Evolutionary conservation across 169 alveolate genomes (phyloP).

Genomic region (Eimeria brunetti): DNA sequence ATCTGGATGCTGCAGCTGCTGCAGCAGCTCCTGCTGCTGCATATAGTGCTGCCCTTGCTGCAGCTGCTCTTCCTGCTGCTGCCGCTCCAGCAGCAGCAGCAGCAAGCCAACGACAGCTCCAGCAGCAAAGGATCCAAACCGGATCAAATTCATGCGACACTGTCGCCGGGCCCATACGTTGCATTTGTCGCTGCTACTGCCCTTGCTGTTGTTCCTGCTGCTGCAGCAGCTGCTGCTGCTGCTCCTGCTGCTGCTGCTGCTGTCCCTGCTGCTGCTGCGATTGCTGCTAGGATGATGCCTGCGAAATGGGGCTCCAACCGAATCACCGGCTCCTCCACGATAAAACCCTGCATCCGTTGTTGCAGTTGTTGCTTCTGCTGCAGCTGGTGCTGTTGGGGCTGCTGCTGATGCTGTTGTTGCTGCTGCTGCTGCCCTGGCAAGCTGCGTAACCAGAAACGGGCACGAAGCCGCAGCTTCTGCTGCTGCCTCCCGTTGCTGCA

Average conservation of each 20-base stretch:
- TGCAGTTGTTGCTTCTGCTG: neutral
- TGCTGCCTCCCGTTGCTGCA: constrained; percentile 33
- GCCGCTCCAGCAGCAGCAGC: constrained; percentile 65
- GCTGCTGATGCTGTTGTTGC: neutral
- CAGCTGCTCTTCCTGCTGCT: constrained; percentile 13
- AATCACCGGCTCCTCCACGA: neutral
- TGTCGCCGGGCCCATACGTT: neutral
- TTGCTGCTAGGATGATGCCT: neutral
- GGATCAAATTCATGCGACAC: neutral
- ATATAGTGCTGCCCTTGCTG: neutral
- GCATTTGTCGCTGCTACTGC: neutral
- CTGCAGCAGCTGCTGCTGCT: constrained; percentile 49
- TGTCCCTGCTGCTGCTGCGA: constrained; percentile 4
- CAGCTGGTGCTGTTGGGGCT: constrained; percentile 1
- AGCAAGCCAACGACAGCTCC: constrained; percentile 21
- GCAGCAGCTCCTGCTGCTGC: constrained; percentile 14
- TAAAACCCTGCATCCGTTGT: neutral
- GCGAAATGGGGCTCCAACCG: neutral
- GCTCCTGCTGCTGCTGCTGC: constrained; percentile 42
- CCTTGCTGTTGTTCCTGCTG: constrained; percentile 14
- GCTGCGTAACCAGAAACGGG: constrained; percentile 16
- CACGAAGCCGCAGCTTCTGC: constrained; percentile 52
- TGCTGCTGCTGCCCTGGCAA: constrained; percentile 26
- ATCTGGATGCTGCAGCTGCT: neutral
- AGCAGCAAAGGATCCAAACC: neutral